Evolutionary conservation across 352 stramenopile genomes (phyloP), one percentile per base, ranked within the genome.

Genomic region (Pythium brachiatum): DNA sequence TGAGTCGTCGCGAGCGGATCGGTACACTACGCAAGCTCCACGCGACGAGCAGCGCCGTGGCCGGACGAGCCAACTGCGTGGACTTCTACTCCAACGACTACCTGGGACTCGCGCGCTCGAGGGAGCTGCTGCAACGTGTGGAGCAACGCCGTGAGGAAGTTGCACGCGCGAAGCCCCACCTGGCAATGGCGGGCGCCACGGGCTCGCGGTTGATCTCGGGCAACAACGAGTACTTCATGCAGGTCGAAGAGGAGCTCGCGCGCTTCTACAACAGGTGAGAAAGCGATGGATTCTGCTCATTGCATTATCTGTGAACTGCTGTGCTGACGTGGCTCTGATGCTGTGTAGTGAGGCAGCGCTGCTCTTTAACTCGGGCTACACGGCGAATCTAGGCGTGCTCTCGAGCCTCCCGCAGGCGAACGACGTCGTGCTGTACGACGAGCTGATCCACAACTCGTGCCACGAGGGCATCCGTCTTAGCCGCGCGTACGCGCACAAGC

Each of bases 51-150:
- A 62, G 57, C 48, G 13, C 23, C 57, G 47, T 75, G 29, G 53
- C 63, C 23, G 53, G 51, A 0, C 39, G 47, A 26, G 53, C 64
- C 12, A 44, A 63, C 12, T 77, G 69, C 39, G 72, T 97, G 44
- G 97, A 99, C 71, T 99, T 99, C 72, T 97, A 83, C 62, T 98
- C 89, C 54, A 99, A 99, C 68, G 97, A 99, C 62, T 99, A 99
- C 67, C 76, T 99, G 20, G 96, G 97, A 18, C 80, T 99, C 41
- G 92, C 96, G 16, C 83, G 88, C 13, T 89, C 70, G 50, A 38
- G 54, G 18, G 44, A 74, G 64, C 78, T 98, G 47, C 69, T 74
- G 15, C 56, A 73, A 53, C 81, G 74, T 43, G 77, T 90, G 36
- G 62, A 76, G 29, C 55, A 55, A 18, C 73, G 76, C 32, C 76